Evolutionary conservation across 2,329 filamentous ascomycete species (phyloP), one percentile per base, ranked within the genome.

Genomic region (Emmonsiellopsis sp.): DNA sequence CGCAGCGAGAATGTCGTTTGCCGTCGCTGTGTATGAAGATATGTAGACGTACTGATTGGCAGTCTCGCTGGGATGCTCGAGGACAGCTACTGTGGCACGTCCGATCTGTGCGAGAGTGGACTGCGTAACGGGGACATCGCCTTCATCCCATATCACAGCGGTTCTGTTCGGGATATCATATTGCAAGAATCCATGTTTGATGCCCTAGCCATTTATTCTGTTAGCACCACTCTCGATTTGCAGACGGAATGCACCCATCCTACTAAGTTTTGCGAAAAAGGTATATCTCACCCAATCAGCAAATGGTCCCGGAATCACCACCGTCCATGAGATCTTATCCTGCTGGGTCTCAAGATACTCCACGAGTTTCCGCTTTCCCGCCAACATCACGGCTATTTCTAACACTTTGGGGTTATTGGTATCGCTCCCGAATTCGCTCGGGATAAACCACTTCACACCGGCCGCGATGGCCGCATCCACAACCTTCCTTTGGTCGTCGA

Each of bases 401-500:
- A 63, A 48, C 0, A 65, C 60, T 11, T 54, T 56, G 11, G 57
- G 57, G 27, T 64, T 60, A 17, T 60, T 61, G 36, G 59, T 65
- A 42, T 63, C 62, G 7, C 56, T 57, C 1, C 65, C 66, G 42
- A 77, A 86, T 58, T 87, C 84, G 37, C 79, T 80, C 1, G 82
- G 81, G 1, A 84, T 74, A 62, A 82, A 84, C 6, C 81, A 74
- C 58, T 77, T 77, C 5, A 86, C 82, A 1, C 81, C 79, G 1
- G 81, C 80, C 3, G 74, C 74, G 32, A 81, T 69, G 34, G 81
- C 77, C 0, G 82, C 83, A 34, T 84, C 77, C 44, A 85, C 73
- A 45, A 85, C 68, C 11, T 68, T 68, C 47, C 70, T 70, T 60
- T 83, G 80, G 1, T 76, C 64, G 2, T 62, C 64, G 9, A 74